Base-by-base conservation (phyloP, 306 rosid species). In the Prunus salicina region DNA sequence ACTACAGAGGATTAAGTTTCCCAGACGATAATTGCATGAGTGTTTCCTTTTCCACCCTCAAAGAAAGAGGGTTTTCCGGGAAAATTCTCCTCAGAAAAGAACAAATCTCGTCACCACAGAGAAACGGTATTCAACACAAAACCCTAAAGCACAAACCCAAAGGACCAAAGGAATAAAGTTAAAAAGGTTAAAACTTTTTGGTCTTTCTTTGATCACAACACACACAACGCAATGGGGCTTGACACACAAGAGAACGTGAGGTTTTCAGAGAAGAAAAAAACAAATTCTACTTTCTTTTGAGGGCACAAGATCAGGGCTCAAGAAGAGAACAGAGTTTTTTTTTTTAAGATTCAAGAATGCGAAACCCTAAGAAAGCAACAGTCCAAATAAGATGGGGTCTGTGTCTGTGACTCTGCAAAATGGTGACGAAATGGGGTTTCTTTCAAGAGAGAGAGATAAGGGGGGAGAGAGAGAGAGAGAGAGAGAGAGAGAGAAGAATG, bases 331-430 rank as follows among this genome's bases (percentile, higher is more conserved):
- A 69, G 13, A 57, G 10, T n/a, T 22, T 38, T 34, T 34, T n/a
- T 5, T 30, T 30, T 0, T 41, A 51, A 51, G 51, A 58, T 28
- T 46, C 49, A 63, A 76, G 51, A 80, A 41, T 20, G 58, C 25
- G 76, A 67, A 77, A 79, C 65, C 69, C 71, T 76, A n/a, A 34
- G 50, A 24, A 52, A 79, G 76, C 57, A 86, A 84, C 74, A 55
- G 85, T 81, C 85, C 86, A 89, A 89, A 79, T 11, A 57, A 58
- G n/a, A 73, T 24, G 67, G 56, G 69, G 85, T 56, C 30, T 65
- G 19, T 56, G 71, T 49, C 75, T 68, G 79, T 50, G 76, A 74
- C 67, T 63, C 77, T 64, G 83, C 18, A n/a, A 76, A 60, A 64
- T 64, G 73, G 68, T 63, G 77, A 67, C 57, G 76, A 75, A 76